Conservation (phyloP, 192 early-diverging fungal genomes). For the Backusella sp. region DNA sequence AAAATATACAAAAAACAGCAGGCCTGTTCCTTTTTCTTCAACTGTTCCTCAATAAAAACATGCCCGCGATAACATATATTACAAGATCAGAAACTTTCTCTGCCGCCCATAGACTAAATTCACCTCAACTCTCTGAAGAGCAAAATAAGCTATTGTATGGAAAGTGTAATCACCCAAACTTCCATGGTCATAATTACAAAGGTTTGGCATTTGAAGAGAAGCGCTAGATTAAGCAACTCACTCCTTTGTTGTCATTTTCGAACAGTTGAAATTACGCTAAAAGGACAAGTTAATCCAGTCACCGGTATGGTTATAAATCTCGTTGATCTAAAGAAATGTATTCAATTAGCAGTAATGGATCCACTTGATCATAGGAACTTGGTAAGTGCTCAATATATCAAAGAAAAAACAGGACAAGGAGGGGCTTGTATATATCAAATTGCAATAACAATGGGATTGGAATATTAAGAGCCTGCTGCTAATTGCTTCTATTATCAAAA, state of each 20-base stretch:
- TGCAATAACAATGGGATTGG: not conserved
- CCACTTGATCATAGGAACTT: constrained; percentile 86
- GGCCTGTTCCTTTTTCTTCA: not conserved
- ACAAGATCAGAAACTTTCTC: constrained; percentile 81
- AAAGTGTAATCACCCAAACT: constrained; percentile 84
- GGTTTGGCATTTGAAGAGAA: constrained; percentile 36
- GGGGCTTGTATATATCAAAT: no score
- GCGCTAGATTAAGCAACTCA: not conserved
- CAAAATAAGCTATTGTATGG: constrained; percentile 79
- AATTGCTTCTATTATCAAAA: not conserved
- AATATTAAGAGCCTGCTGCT: constrained; percentile 6
- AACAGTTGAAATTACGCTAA: constrained; percentile 68
- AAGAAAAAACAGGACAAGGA: not conserved
- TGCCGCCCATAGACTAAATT: constrained; percentile 87
- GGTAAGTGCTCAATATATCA: constrained; percentile 38
- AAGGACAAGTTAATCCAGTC: constrained; percentile 67
- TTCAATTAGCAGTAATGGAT: constrained; percentile 71
- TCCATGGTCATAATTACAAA: constrained; percentile 92
- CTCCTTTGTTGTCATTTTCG: not conserved
- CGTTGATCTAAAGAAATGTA: constrained; percentile 73
- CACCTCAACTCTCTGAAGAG: constrained; percentile 63
- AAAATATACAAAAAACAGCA: not conserved
- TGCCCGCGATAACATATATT: constrained; percentile 63
- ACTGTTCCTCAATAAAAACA: constrained; percentile 3
- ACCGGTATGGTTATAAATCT: constrained; percentile 92